A percentile compares a stretch with the other conserved stretches of the same genome.
These are phyloP conservation scores for Suillus plorans DNA, from an alignment of 768 basidiomycete species.

Conservation along the genomic window DNA sequence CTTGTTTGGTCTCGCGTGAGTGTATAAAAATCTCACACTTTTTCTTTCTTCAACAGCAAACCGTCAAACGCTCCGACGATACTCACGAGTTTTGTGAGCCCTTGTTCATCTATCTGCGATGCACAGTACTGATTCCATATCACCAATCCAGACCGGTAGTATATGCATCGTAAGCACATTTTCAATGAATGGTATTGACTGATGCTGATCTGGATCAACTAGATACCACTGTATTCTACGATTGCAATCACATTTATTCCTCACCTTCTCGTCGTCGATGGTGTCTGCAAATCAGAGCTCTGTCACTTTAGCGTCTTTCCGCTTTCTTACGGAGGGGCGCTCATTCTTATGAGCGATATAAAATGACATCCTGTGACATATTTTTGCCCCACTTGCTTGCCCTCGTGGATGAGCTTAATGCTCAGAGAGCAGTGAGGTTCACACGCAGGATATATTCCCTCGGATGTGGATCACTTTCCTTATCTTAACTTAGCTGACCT, in stretches of 20 bases:
- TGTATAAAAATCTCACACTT: constrained; percentile 32
- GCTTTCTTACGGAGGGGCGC: constrained; percentile 63
- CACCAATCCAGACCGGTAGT: constrained; percentile 38
- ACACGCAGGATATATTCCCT: constrained; percentile 46
- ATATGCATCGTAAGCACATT: constrained; percentile 37
- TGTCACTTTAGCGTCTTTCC: constrained; percentile 86
- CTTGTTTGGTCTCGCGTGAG: constrained; percentile 38
- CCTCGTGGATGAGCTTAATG: constrained; percentile 23
- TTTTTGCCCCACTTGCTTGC: constrained; percentile 42
- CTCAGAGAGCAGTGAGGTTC: constrained; percentile 44
- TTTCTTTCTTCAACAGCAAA: constrained; percentile 65
- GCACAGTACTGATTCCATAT: constrained; percentile 8
- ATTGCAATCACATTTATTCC: constrained; percentile 30
- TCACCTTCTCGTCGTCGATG: constrained; percentile 13
- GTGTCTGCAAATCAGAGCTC: constrained; percentile 40
- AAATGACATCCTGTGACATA: constrained; percentile 32
- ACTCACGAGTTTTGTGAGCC: constrained; percentile 94
- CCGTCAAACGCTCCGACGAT: constrained; percentile 94
- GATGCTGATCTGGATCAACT: constrained; percentile 17
- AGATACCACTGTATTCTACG: constrained; percentile 35
- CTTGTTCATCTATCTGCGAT: background rate
- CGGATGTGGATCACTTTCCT: background rate
- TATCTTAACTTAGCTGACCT: background rate
- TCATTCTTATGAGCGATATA: constrained; percentile 86
- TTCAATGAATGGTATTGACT: constrained; percentile 19